A percentile compares a stretch with the other conserved stretches of the same genome.
phyloP scores from a whole-genome alignment of 169 alveolate genomes.

The Eimeria necatrix region DNA sequence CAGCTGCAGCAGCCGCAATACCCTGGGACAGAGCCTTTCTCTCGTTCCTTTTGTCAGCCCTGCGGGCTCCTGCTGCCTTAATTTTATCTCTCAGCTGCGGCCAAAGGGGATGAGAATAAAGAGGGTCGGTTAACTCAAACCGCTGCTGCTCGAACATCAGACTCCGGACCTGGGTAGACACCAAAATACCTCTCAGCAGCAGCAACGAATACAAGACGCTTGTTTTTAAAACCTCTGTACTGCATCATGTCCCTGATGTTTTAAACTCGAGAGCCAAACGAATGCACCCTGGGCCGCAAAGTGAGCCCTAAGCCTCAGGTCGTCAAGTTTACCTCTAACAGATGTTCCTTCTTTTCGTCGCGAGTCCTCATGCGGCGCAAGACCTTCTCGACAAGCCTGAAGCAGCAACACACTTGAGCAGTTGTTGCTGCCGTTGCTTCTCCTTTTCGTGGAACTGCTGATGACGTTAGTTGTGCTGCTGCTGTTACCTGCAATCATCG shows the following conservation, averaged over 20 bases:
- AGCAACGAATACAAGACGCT: neutral
- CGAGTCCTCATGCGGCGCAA: constrained; percentile 73
- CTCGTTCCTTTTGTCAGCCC: neutral
- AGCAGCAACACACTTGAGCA: neutral
- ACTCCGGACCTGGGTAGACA: constrained; percentile 12
- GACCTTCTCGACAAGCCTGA: constrained; percentile 30
- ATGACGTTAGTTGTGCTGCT: too few species aligned
- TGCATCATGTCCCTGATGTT: neutral
- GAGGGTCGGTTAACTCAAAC: constrained; percentile 60
- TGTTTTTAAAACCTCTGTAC: too few species aligned
- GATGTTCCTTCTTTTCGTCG: constrained; percentile 73
- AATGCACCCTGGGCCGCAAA: neutral
- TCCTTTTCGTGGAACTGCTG: neutral
- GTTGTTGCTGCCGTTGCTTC: neutral
- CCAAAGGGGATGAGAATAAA: constrained; percentile 57
- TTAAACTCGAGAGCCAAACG: neutral
- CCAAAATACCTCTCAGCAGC: neutral
- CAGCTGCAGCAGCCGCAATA: neutral
- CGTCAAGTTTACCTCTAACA: constrained; percentile 33
- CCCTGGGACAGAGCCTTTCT: neutral
- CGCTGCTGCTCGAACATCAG: constrained; percentile 58
- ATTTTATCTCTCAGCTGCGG: constrained; percentile 6
- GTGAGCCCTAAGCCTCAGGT: neutral
- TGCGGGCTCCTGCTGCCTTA: neutral
- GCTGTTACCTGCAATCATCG: constrained; percentile 13